Percentiles rank a stretch among this genome's conserved stretches.
phyloP scores from a whole-genome alignment of 179 eudicot species.

The Vitellaria paradoxa region DNA sequence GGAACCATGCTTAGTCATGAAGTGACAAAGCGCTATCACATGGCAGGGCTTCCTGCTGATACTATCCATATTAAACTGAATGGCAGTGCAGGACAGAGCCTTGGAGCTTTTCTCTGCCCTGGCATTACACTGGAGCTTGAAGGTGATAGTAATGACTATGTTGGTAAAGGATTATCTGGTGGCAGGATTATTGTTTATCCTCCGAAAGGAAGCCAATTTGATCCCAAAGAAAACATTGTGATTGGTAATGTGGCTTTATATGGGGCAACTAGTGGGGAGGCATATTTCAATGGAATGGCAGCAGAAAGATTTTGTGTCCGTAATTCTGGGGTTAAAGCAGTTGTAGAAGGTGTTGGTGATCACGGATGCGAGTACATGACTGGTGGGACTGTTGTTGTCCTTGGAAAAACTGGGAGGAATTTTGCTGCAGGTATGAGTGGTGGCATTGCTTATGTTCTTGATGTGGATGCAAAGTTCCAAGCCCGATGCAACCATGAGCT shows the following conservation, averaged over 20 bases:
- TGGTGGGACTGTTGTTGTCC: slow-evolving; percentile 88
- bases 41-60: slow-evolving; percentile 74
- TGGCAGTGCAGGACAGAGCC: slow-evolving; percentile 99
- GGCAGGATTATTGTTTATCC: slow-evolving; percentile 96
- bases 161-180: slow-evolving; percentile 96
- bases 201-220: slow-evolving; percentile 83
- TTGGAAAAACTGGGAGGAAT: slow-evolving; percentile 94
- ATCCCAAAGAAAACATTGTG: slow-evolving; percentile 95
- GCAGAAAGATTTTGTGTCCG: slow-evolving; percentile 98
- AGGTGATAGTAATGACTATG: slow-evolving; percentile 99
- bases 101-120: slow-evolving; percentile 97
- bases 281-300: slow-evolving; percentile 98
- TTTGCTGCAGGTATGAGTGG: slow-evolving; percentile 99
- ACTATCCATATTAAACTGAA: slow-evolving; percentile 82
- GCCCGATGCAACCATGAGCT: slow-evolving; percentile 78
- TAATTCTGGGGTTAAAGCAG: slow-evolving; percentile 94
- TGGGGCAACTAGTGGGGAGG: slow-evolving; percentile 92
- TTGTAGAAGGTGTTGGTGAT: slow-evolving; percentile 99
- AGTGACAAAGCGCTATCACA: slow-evolving; percentile 77
- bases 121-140: slow-evolving; percentile 93
- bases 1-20: slow-evolving; percentile 99
- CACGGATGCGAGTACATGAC: slow-evolving; percentile 99
- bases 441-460: slow-evolving; percentile 92
- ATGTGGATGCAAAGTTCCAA: slow-evolving; percentile 63
- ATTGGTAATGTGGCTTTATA: slow-evolving; percentile 97